A percentile compares a stretch with the other conserved stretches of the same genome.
These are phyloP conservation scores for Mycocentrospora acerina DNA, from an alignment of 2,329 filamentous ascomycete species.

Conservation along the genomic window DNA sequence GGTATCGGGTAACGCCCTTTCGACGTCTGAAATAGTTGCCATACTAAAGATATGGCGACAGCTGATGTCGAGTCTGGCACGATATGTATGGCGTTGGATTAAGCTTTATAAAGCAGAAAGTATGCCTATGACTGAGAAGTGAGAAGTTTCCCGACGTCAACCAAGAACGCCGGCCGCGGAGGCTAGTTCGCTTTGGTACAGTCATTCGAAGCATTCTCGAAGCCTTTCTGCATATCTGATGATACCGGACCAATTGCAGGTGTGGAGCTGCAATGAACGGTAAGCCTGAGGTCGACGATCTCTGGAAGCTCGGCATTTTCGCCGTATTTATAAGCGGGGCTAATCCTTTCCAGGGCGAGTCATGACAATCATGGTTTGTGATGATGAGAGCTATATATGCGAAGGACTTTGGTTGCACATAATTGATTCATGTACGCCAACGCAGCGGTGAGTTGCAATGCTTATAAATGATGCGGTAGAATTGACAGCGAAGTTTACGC, in stretches of 20 bases:
- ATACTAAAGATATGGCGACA: constrained; percentile 1
- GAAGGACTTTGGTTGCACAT: too few species aligned
- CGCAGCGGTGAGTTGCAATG: too few species aligned
- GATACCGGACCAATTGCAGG: not conserved
- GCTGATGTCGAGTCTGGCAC: constrained; percentile 1
- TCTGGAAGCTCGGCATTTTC: constrained; percentile 7
- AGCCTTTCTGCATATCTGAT: not conserved
- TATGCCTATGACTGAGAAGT: constrained; percentile 3
- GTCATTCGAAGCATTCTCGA: not conserved
- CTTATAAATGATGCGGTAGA: too few species aligned
- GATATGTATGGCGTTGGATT: not conserved
- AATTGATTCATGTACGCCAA: too few species aligned
- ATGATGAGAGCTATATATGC: too few species aligned
- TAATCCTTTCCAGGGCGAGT: too few species aligned
- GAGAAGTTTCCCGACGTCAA: not conserved
- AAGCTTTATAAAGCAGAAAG: not conserved
- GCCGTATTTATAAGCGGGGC: constrained; percentile 4
- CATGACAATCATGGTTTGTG: too few species aligned
- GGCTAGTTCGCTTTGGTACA: constrained; percentile 9
- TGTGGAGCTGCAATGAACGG: not conserved
- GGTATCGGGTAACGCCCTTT: constrained; percentile 12
- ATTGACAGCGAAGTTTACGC: too few species aligned
- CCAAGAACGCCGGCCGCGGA: constrained; percentile 23
- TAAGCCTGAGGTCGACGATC: constrained; percentile 1
- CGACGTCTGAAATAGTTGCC: constrained; percentile 11